Evolutionary conservation across 805 yeast species (phyloP).

Genomic region (Candida tammaniensis): DNA sequence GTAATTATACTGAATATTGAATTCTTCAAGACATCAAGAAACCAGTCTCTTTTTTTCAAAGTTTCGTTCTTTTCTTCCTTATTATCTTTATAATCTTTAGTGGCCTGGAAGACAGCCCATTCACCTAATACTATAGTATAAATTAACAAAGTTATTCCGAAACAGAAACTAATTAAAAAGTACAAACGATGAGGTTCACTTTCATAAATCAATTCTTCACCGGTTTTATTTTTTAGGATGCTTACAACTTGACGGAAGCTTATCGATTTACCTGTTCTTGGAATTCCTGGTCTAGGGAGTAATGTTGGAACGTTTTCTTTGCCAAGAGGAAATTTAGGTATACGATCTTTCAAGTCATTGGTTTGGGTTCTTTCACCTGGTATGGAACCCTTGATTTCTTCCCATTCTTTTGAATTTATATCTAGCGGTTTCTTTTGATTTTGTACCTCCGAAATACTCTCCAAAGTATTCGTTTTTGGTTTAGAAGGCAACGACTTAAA

Average conservation of each 20-base stretch:
- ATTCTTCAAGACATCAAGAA: conserved; percentile 25
- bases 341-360: conserved; percentile 51
- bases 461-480: no score
- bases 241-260: conserved; percentile 62
- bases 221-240: conserved; percentile 48
- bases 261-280: conserved; percentile 58
- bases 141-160: conserved; percentile 66
- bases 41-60: conserved; percentile 40
- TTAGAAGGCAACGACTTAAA: conserved; percentile 5
- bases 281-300: conserved; percentile 75
- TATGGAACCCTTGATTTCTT: conserved; percentile 45
- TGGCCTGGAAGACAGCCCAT: conserved; percentile 51
- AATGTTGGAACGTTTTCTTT: conserved; percentile 65
- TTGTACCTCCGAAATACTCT: no score
- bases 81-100: conserved; percentile 52
- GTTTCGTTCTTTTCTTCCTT: conserved; percentile 43
- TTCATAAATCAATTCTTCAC: conserved; percentile 77
- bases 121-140: conserved; percentile 64
- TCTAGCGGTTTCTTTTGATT: neutral
- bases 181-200: conserved; percentile 80
- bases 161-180: conserved; percentile 64
- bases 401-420: conserved; percentile 36
- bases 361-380: conserved; percentile 50
- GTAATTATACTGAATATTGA: conserved; percentile 26
- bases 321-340: conserved; percentile 65